Conservation (phyloP, 352 stramenopile genomes). For the Globisporangium middletonii region DNA sequence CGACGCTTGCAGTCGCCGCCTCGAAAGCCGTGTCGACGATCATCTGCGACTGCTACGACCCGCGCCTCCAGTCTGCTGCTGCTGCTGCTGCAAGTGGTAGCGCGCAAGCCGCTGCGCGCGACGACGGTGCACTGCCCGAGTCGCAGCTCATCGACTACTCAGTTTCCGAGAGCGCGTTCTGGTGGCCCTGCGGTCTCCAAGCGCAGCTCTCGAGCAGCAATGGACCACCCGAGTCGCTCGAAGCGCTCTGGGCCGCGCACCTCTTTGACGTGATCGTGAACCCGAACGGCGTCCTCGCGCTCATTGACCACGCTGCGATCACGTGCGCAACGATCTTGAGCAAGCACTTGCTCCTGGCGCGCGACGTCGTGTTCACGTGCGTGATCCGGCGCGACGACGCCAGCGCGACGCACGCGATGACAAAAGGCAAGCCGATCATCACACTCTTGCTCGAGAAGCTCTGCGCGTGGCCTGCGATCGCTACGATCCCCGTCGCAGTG, state of each 20-base stretch:
- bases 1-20: constrained; percentile 37
- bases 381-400: constrained; percentile 21
- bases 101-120: constrained; percentile 14
- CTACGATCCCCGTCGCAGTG: constrained; percentile 72
- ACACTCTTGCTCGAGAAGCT: constrained; percentile 57
- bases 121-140: constrained; percentile 72
- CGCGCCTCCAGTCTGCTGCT: constrained; percentile 24
- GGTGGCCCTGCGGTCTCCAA: constrained; percentile 61
- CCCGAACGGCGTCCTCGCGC: constrained; percentile 45
- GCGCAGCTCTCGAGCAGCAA: constrained; percentile 8
- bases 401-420: constrained; percentile 19
- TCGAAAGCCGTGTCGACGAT: constrained; percentile 65
- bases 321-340: constrained; percentile 68
- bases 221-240: constrained; percentile 15
- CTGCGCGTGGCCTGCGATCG: constrained; percentile 46
- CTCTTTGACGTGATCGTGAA: constrained; percentile 64
- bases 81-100: constrained; percentile 8
- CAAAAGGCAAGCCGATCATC: constrained; percentile 47
- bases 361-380: constrained; percentile 50
- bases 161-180: constrained; percentile 69
- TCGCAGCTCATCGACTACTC: constrained; percentile 68
- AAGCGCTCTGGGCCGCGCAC: constrained; percentile 62
- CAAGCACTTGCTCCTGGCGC: constrained; percentile 77
- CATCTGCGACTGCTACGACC: constrained; percentile 74
- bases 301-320: constrained; percentile 71